Conservation (phyloP, 495 filamentous ascomycete species). For the Penicillium steckii region DNA sequence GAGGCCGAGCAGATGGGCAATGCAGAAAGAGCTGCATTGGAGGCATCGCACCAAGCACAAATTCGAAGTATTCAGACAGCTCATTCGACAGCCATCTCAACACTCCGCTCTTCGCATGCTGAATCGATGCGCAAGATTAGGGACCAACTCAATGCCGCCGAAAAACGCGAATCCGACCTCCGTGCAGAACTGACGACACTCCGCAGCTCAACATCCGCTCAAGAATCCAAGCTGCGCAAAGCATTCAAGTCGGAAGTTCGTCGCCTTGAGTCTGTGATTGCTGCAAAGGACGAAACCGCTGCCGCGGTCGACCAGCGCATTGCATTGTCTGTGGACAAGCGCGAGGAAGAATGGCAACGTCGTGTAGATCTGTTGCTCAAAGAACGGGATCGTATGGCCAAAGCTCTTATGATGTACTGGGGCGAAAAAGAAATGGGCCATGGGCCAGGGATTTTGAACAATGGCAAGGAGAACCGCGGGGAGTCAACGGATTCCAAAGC, state of each 20-base stretch:
- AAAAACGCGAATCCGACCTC: conserved; percentile 44
- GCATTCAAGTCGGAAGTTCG: conserved; percentile 34
- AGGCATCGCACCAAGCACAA: conserved; percentile 39
- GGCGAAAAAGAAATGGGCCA: conserved; percentile 48
- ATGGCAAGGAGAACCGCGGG: conserved; percentile 28
- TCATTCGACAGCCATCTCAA: conserved; percentile 38
- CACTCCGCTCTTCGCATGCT: conserved; percentile 42
- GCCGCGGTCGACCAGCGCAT: conserved; percentile 43
- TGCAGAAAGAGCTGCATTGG: conserved; percentile 19
- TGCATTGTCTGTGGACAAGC: conserved; percentile 42
- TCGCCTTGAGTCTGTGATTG: conserved; percentile 34
- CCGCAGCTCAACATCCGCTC: conserved; percentile 17
- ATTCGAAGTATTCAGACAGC: conserved; percentile 38
- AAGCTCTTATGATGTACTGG: conserved; percentile 48
- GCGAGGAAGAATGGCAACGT: conserved; percentile 52
- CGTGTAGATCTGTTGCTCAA: conserved; percentile 53
- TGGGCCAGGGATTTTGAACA: conserved; percentile 15
- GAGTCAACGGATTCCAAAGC: conserved; percentile 21
- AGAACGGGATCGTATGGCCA: conserved; percentile 55
- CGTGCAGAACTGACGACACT: conserved; percentile 36
- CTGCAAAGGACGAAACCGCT: conserved; percentile 42
- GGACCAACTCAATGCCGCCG: conserved; percentile 36
- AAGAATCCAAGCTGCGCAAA: conserved; percentile 25
- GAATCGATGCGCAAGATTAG: conserved; percentile 44
- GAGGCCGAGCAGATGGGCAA: conserved; percentile 8